phyloP scores from a whole-genome alignment of 2,329 filamentous ascomycete species.

The Xylaria sp. region DNA sequence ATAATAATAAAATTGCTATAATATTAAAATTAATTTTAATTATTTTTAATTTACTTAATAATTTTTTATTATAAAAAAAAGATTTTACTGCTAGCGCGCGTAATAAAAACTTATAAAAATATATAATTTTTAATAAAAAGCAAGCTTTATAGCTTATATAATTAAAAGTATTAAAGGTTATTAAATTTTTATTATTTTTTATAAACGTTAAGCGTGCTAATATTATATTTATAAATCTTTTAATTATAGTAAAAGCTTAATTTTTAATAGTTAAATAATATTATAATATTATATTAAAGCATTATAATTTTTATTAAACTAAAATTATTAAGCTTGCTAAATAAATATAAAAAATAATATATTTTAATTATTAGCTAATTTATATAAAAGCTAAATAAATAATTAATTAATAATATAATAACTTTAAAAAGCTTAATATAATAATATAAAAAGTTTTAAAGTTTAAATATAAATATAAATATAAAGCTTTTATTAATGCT shows the following conservation, averaged over 20 bases:
- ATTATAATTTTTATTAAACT: not conserved
- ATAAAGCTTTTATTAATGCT: not conserved
- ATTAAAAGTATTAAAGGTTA: not conserved
- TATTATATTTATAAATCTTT: not conserved
- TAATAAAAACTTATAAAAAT: not conserved
- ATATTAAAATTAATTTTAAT: not conserved
- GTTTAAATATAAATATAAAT: constrained; percentile 4
- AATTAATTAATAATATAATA: constrained; percentile 1
- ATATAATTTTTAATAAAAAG: not conserved
- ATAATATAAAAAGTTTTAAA: not conserved
- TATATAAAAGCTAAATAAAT: not conserved
- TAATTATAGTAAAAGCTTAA: not conserved
- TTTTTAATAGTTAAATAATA: not conserved
- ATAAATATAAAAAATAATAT: constrained; percentile 6
- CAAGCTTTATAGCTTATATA: not conserved
- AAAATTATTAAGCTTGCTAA: not conserved
- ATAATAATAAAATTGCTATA: not conserved
- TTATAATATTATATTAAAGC: not conserved
- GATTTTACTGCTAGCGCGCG: not conserved
- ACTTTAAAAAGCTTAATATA: not conserved
- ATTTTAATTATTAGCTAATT: not conserved
- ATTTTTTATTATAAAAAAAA: not conserved
- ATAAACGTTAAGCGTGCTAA: not conserved
- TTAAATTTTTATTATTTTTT: not conserved
- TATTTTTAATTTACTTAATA: not conserved